A percentile compares a stretch with the other conserved stretches of the same genome.
phyloP scores from a whole-genome alignment of 1,284 basidiomycete species.

The Microbotryum violaceum region DNA sequence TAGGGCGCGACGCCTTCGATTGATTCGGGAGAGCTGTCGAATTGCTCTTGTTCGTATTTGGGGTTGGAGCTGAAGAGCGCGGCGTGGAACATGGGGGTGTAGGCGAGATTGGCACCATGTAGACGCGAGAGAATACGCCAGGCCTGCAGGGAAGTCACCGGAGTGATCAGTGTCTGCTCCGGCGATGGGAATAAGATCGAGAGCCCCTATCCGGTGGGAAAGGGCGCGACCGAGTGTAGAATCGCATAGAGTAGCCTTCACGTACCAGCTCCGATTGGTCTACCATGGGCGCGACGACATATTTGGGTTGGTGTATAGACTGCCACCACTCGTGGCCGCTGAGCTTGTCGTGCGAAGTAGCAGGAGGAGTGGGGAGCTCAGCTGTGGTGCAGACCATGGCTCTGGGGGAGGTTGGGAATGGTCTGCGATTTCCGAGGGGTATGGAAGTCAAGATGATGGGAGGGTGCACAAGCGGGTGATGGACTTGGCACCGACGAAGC shows the following conservation, averaged over 20 bases:
- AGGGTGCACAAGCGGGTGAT: too few species aligned
- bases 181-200: neutral
- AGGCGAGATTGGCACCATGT: slow-evolving; percentile 73
- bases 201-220: neutral
- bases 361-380: too few species aligned
- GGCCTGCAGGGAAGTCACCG: slow-evolving; percentile 50
- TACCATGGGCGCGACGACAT: slow-evolving; percentile 93
- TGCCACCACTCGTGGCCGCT: slow-evolving; percentile 73
- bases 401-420: too few species aligned
- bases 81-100: slow-evolving; percentile 97
- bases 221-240: neutral
- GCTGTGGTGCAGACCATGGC: too few species aligned
- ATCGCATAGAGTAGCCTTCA: slow-evolving; percentile 20
- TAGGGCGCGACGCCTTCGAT: slow-evolving; percentile 56
- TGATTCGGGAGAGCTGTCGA: slow-evolving; percentile 55
- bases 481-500: too few species aligned
- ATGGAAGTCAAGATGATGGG: too few species aligned
- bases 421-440: too few species aligned
- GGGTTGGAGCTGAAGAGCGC: slow-evolving; percentile 62
- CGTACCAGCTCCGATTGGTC: slow-evolving; percentile 89
- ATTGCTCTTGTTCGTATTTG: slow-evolving; percentile 55
- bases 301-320: slow-evolving; percentile 72
- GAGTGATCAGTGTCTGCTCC: neutral
- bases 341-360: slow-evolving; percentile 10
- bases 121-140: slow-evolving; percentile 83